Evolutionary conservation across 805 yeast genomes (phyloP).

Genomic region (Novakomyces olei): DNA sequence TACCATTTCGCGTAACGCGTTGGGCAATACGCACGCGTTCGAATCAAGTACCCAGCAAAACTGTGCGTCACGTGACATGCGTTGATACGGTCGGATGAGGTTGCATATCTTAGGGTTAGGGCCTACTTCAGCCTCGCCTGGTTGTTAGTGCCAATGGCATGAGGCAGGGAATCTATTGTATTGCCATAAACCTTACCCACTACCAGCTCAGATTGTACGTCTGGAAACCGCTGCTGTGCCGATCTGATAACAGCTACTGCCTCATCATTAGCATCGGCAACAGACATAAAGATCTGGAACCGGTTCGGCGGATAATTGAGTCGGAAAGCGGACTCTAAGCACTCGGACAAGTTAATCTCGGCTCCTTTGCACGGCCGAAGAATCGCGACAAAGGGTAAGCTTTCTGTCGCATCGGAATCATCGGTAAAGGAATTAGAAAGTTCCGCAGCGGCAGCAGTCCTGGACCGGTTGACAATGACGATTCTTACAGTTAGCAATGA

Average conservation of each 20-base stretch:
- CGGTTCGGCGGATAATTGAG: slow-evolving; percentile 40
- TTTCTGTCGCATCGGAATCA: too few species aligned
- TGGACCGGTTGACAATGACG: too few species aligned
- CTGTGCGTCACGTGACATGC: too few species aligned
- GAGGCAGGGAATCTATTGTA: too few species aligned
- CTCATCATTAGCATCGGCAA: slow-evolving; percentile 40
- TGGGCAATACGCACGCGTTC: slow-evolving; percentile 55
- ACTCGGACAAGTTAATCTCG: slow-evolving; percentile 49
- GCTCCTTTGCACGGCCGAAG: slow-evolving; percentile 67
- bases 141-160: not conserved
- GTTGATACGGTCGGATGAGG: slow-evolving; percentile 54
- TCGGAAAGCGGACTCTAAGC: slow-evolving; percentile 42
- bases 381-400: slow-evolving; percentile 48
- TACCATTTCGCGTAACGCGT: slow-evolving; percentile 44
- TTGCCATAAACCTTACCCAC: slow-evolving; percentile 19
- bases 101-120: slow-evolving; percentile 71
- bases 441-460: too few species aligned
- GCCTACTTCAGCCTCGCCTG: slow-evolving; percentile 12
- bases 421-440: too few species aligned
- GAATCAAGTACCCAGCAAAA: slow-evolving; percentile 69
- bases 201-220: slow-evolving; percentile 35
- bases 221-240: slow-evolving; percentile 31
- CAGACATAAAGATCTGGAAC: slow-evolving; percentile 55
- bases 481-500: too few species aligned
- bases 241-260: slow-evolving; percentile 34